phyloP scores from a whole-genome alignment of 2,329 filamentous ascomycete species.

The Hymenoscyphus scutula region DNA sequence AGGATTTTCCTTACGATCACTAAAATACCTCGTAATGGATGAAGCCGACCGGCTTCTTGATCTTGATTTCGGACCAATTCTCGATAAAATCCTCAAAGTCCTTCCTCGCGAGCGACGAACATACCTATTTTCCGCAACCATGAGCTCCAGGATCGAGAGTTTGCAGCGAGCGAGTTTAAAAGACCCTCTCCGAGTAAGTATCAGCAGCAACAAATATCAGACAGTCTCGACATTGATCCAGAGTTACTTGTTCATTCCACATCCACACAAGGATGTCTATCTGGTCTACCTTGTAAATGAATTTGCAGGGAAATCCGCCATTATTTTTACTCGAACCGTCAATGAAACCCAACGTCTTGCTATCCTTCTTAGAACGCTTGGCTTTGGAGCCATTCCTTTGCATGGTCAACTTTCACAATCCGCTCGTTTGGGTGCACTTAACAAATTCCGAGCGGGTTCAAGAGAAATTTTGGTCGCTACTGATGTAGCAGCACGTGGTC shows the following conservation, averaged over 20 bases:
- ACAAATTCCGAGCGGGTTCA: slow-evolving; percentile 81
- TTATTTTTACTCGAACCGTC: slow-evolving; percentile 90
- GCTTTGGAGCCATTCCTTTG: slow-evolving; percentile 86
- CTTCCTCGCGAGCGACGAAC: slow-evolving; percentile 76
- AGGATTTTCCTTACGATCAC: slow-evolving; percentile 77
- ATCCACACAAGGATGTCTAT: slow-evolving; percentile 85
- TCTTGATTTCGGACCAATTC: slow-evolving; percentile 87
- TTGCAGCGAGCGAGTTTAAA: slow-evolving; percentile 85
- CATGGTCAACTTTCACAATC: slow-evolving; percentile 91
- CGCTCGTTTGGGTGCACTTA: slow-evolving; percentile 78
- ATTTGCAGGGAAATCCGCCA: slow-evolving; percentile 78
- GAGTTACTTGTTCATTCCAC: slow-evolving; percentile 81
- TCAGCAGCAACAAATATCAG: slow-evolving; percentile 82
- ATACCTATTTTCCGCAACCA: slow-evolving; percentile 90
- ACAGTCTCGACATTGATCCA: slow-evolving; percentile 88
- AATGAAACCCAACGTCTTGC: slow-evolving; percentile 85
- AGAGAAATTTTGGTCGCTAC: slow-evolving; percentile 88
- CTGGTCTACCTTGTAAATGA: slow-evolving; percentile 85
- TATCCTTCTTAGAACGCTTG: slow-evolving; percentile 77
- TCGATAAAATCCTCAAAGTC: slow-evolving; percentile 91
- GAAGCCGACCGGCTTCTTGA: slow-evolving; percentile 91
- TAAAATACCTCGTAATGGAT: slow-evolving; percentile 92
- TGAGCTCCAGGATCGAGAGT: slow-evolving; percentile 89
- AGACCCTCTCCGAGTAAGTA: slow-evolving; percentile 79
- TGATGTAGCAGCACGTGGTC: slow-evolving; percentile 87